These are phyloP conservation scores for Talaromyces sp. DNA, from an alignment of 2,329 filamentous ascomycete genomes.

Conservation along the genomic window DNA sequence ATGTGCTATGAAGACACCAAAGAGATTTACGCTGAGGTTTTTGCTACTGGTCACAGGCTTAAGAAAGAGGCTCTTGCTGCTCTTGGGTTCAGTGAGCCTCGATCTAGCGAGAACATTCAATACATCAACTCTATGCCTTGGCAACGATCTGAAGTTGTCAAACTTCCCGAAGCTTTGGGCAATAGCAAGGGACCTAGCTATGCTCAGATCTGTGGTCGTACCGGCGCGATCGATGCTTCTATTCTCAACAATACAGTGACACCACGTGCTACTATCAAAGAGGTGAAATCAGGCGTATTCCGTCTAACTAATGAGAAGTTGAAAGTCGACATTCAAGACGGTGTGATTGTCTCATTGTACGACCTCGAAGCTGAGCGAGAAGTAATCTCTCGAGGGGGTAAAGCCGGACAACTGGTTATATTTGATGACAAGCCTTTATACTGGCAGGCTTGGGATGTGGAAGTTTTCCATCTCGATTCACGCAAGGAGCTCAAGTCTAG, in stretches of 20 bases:
- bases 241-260: slow-evolving; percentile 27
- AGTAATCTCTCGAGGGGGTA: slow-evolving; percentile 67
- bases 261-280: slow-evolving; percentile 48
- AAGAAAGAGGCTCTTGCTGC: slow-evolving; percentile 67
- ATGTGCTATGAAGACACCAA: slow-evolving; percentile 98
- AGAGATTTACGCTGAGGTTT: slow-evolving; percentile 80
- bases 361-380: slow-evolving; percentile 74
- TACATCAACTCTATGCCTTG: slow-evolving; percentile 86
- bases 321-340: slow-evolving; percentile 68
- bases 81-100: slow-evolving; percentile 60
- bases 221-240: slow-evolving; percentile 44
- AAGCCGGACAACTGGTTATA: slow-evolving; percentile 87
- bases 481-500: slow-evolving; percentile 70
- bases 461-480: slow-evolving; percentile 90
- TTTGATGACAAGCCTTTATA: slow-evolving; percentile 97
- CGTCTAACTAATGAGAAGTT: slow-evolving; percentile 77
- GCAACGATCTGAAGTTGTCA: slow-evolving; percentile 72
- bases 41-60: slow-evolving; percentile 70
- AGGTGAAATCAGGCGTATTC: slow-evolving; percentile 63
- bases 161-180: slow-evolving; percentile 51
- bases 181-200: slow-evolving; percentile 33
- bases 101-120: slow-evolving; percentile 50
- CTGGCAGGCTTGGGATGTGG: slow-evolving; percentile 98
- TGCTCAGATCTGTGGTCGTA: slow-evolving; percentile 48
- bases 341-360: slow-evolving; percentile 79